Evolutionary conservation across 768 basidiomycete species (phyloP).

Genomic region (Trametes sanguinea): DNA sequence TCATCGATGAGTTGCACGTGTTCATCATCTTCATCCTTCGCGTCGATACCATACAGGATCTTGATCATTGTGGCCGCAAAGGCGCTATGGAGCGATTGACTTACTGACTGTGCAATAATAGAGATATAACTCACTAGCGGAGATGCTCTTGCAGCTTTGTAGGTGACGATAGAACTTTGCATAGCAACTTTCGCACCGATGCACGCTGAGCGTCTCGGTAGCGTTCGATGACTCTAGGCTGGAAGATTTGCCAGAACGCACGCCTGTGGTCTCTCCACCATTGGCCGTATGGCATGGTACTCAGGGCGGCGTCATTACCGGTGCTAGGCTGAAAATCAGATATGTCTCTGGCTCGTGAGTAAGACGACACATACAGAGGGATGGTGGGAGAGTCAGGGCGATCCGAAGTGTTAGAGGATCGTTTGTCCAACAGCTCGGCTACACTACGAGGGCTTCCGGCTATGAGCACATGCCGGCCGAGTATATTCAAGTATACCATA

Average conservation of each 20-base stretch:
- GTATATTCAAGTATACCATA: slow-evolving; percentile 8
- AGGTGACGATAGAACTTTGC: background rate
- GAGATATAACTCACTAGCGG: slow-evolving; percentile 5
- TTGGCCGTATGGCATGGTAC: slow-evolving; percentile 12
- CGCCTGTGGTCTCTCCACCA: slow-evolving; percentile 17
- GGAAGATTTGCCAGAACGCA: slow-evolving; percentile 17
- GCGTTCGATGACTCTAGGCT: background rate
- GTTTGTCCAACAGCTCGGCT: slow-evolving; percentile 13
- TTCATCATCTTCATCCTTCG: background rate
- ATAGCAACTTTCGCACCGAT: background rate
- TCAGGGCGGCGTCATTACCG: slow-evolving; percentile 3
- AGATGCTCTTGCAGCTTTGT: slow-evolving; percentile 4
- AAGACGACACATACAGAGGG: slow-evolving; percentile 5
- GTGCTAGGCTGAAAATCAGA: background rate
- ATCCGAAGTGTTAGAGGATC: slow-evolving; percentile 10
- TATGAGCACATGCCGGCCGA: slow-evolving; percentile 7
- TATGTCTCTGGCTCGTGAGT: background rate
- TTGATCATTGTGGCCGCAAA: slow-evolving; percentile 20
- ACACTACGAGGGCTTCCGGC: slow-evolving; percentile 2
- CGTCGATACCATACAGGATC: slow-evolving; percentile 11
- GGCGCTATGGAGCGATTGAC: background rate
- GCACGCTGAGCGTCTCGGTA: slow-evolving; percentile 1
- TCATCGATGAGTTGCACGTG: slow-evolving; percentile 5
- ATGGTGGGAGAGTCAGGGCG: slow-evolving; percentile 8
- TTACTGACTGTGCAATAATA: background rate